Evolutionary conservation across 1,284 basidiomycete genomes (phyloP).

Genomic region (Cutaneotrichosporon sp.): DNA sequence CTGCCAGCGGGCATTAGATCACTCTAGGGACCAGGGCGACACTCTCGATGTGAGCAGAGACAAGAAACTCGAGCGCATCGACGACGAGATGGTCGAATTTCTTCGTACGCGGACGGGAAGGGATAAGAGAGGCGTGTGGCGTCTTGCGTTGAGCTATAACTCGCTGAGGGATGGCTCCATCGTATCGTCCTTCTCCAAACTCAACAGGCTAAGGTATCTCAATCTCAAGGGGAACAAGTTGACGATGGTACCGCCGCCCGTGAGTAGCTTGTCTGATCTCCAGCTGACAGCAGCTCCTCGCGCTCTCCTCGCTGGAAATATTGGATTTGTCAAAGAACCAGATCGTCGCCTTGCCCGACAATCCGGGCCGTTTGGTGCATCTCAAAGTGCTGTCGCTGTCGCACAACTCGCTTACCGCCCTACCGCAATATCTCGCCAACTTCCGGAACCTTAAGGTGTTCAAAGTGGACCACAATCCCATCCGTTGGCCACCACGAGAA

Average conservation of each 20-base stretch:
- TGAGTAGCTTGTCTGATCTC: conserved; percentile 52
- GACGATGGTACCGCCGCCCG: conserved; percentile 72
- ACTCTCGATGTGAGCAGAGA: conserved; percentile 78
- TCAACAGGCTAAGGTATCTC: conserved; percentile 79
- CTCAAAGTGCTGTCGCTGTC: conserved; percentile 86
- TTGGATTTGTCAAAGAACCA: conserved; percentile 92
- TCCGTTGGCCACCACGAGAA: conserved; percentile 69
- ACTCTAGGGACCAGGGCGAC: conserved; percentile 68
- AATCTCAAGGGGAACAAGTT: conserved; percentile 88
- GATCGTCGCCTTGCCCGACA: conserved; percentile 70
- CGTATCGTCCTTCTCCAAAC: conserved; percentile 69
- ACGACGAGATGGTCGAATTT: conserved; percentile 65
- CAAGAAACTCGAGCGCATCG: conserved; percentile 63
- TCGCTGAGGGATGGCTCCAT: conserved; percentile 62
- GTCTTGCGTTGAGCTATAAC: conserved; percentile 84
- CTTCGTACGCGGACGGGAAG: conserved; percentile 58
- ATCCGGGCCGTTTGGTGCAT: conserved; percentile 72
- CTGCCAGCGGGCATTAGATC: conserved; percentile 61
- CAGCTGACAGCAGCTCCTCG: conserved; percentile 61
- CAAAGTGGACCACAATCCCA: conserved; percentile 83
- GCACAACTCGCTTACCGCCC: conserved; percentile 71
- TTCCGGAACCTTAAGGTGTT: conserved; percentile 73
- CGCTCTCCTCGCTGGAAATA: conserved; percentile 84
- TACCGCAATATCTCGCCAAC: conserved; percentile 72
- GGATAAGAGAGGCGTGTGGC: conserved; percentile 58